phyloP scores from a whole-genome alignment of 2,329 filamentous ascomycete species.

The Hymenoscyphus fraxineus region DNA sequence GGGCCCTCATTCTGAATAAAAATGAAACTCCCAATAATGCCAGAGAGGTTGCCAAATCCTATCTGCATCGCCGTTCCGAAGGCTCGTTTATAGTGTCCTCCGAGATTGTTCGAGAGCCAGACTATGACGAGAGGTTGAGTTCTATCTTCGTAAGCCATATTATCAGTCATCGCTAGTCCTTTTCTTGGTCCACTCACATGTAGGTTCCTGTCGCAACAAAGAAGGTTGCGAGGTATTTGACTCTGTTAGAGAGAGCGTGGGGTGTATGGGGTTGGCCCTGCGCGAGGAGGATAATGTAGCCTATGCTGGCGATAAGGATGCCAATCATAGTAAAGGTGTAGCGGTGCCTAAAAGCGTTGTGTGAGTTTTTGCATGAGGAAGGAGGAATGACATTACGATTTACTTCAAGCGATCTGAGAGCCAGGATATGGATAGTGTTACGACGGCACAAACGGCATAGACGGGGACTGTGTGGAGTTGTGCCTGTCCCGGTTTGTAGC shows the following conservation, averaged over 20 bases:
- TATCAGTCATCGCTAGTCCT: no score
- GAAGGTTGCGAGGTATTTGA: conserved; percentile 78
- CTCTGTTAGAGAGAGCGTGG: conserved; percentile 34
- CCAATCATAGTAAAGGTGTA: conserved; percentile 23
- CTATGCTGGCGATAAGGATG: conserved; percentile 15
- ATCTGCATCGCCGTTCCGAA: conserved; percentile 32
- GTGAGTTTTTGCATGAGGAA: conserved; percentile 11
- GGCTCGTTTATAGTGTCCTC: conserved; percentile 28
- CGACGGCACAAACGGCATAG: conserved; percentile 13
- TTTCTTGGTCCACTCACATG: conserved; percentile 42
- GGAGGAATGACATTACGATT: background rate
- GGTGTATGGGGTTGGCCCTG: conserved; percentile 43
- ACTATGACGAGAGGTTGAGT: conserved; percentile 63
- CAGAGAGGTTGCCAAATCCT: conserved; percentile 32
- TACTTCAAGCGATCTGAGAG: background rate
- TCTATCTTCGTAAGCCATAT: conserved; percentile 32
- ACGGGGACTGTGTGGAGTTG: conserved; percentile 10
- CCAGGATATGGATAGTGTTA: conserved; percentile 14
- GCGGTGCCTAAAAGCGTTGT: conserved; percentile 13
- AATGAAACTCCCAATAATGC: conserved; percentile 38
- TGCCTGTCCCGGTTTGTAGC: conserved; percentile 8
- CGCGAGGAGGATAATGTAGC: conserved; percentile 19
- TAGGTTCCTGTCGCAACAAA: conserved; percentile 73
- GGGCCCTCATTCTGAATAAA: conserved; percentile 38
- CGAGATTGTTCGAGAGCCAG: conserved; percentile 64